Evolutionary conservation across 78 protist genomes (phyloP), one percentile per base, ranked within the genome.

Genomic region (Pirum gemmata): DNA sequence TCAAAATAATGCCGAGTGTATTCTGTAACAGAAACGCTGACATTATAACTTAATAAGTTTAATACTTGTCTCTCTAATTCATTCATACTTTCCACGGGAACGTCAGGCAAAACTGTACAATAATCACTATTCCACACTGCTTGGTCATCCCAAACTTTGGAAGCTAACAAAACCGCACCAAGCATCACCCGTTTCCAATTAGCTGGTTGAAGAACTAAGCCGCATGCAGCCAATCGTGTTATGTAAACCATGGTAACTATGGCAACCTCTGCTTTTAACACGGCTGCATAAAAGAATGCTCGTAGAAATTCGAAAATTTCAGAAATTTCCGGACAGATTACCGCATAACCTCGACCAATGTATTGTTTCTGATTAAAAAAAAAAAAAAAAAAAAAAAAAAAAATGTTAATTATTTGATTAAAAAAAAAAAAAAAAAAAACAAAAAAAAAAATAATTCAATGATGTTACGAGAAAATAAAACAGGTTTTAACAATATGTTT

Each of bases 111-210:
- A 25, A 86, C 83, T n/a, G 74, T 73, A 0, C 89, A 86, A 61
- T 38, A 86, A 38, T 86, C 89, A 35, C 73, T 79, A 36, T 86
- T 86, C 89, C 89, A 86, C 27, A 86, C 89, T 34, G 89, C 88
- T 73, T 86, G 89, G 88, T 85, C 88, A 8, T 85, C 88, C 88
- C 79, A 86, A 33, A 86, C 89, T 79, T 86, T 86, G 40, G 89
- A 86, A 8, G 89, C 89, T 34, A 86, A 78, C 31, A 86, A n/a
- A 1, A 86, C 78, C 26, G 89, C 73, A n/a, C 89, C 79, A 37
- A 76, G 79, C 67, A 51, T 51, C 72, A 84, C 77, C 29, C 88
- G 1, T 0, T 84, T 84, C 88, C 88, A 84, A 67, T 84, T 84
- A n/a, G 88, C 88, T 27, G 88, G 88, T 75, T 84, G 88, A 5